phyloP scores from a whole-genome alignment of 2,329 filamentous ascomycete genomes.

The Venturia carpophila region DNA sequence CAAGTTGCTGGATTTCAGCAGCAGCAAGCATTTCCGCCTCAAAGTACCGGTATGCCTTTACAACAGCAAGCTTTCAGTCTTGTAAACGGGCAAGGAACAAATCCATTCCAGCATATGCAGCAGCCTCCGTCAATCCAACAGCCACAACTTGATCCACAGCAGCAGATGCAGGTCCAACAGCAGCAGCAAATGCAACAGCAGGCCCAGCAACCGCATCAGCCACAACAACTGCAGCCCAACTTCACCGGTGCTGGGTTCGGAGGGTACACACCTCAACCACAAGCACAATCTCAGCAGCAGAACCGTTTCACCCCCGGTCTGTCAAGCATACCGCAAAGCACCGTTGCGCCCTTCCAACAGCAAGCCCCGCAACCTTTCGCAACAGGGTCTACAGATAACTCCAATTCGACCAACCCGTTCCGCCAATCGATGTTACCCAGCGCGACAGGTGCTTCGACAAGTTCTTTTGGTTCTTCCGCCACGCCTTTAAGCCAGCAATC shows the following conservation, averaged over 20 bases:
- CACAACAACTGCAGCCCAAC: conserved; percentile 45
- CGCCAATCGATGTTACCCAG: conserved; percentile 69
- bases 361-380: conserved; percentile 24
- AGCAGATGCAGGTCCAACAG: conserved; percentile 21
- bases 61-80: conserved; percentile 14
- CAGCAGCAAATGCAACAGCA: conserved; percentile 20
- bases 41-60: conserved; percentile 16
- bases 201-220: conserved; percentile 13
- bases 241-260: conserved; percentile 76
- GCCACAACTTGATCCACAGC: conserved; percentile 25
- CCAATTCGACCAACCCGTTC: conserved; percentile 77
- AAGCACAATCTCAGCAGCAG: conserved; percentile 33
- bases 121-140: conserved; percentile 32
- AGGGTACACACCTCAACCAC: conserved; percentile 65
- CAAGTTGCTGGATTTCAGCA: conserved; percentile 23
- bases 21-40: conserved; percentile 18
- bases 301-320: conserved; percentile 34
- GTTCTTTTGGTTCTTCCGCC: conserved; percentile 37
- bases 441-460: conserved; percentile 29
- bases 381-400: conserved; percentile 34
- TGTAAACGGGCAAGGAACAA: conserved; percentile 24
- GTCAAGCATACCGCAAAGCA: conserved; percentile 44
- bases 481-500: conserved; percentile 52
- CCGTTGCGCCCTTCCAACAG: conserved; percentile 39
- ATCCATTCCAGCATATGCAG: conserved; percentile 35